These are phyloP conservation scores for Monosporascus sp. DNA, from an alignment of 2,329 filamentous ascomycete species.

Conservation along the genomic window DNA sequence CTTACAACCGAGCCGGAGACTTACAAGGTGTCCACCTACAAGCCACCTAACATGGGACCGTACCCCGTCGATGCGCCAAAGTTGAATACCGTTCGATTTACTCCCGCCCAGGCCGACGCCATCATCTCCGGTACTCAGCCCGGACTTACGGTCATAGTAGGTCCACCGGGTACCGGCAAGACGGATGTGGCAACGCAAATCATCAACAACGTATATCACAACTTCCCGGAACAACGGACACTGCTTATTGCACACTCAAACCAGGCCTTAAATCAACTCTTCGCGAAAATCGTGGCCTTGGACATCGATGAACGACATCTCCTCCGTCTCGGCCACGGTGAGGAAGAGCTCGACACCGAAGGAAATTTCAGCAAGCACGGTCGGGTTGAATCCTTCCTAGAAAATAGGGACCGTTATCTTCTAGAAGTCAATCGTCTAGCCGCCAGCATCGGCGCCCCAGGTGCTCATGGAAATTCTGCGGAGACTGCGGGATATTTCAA, in stretches of 20 bases:
- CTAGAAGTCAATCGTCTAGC: slow-evolving; percentile 83
- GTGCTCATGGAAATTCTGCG: slow-evolving; percentile 92
- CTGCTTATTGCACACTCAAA: slow-evolving; percentile 94
- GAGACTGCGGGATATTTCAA: slow-evolving; percentile 98
- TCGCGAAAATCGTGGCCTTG: slow-evolving; percentile 93
- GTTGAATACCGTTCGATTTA: slow-evolving; percentile 80
- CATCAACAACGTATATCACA: slow-evolving; percentile 98
- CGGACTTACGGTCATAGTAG: slow-evolving; percentile 87
- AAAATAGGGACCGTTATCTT: slow-evolving; percentile 74
- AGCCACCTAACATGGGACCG: slow-evolving; percentile 80
- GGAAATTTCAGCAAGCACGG: slow-evolving; percentile 90
- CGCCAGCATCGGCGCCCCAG: slow-evolving; percentile 76
- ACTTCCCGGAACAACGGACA: slow-evolving; percentile 89
- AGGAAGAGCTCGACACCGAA: slow-evolving; percentile 86
- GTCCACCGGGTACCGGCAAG: slow-evolving; percentile 94
- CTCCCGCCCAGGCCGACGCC: slow-evolving; percentile 83
- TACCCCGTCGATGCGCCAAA: slow-evolving; percentile 82
- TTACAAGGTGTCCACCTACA: slow-evolving; percentile 83
- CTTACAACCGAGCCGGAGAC: slow-evolving; percentile 59
- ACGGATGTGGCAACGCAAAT: slow-evolving; percentile 99
- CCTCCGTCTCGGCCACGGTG: slow-evolving; percentile 85
- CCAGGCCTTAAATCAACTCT: slow-evolving; percentile 93
- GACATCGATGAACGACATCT: slow-evolving; percentile 96
- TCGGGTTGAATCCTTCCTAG: slow-evolving; percentile 89
- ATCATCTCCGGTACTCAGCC: slow-evolving; percentile 92